phyloP scores from a whole-genome alignment of 257 asterid genomes.

The Solanum habrochaites region DNA sequence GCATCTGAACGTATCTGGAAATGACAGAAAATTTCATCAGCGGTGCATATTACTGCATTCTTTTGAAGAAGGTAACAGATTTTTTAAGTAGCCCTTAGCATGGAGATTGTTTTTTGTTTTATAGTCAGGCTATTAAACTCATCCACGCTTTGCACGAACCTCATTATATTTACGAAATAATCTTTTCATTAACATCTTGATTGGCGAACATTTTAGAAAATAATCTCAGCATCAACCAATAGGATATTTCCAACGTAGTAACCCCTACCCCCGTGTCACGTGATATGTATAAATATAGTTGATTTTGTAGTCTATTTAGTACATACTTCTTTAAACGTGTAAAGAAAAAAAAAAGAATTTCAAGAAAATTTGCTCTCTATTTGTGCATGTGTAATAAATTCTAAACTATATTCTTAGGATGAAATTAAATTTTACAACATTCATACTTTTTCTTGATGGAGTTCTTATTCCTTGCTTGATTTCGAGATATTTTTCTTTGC shows the following conservation, averaged over 20 bases:
- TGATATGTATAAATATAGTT: no score
- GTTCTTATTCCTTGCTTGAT: neutral
- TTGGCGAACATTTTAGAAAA: neutral
- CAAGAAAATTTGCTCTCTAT: neutral
- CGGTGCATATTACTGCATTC: neutral
- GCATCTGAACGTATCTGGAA: constrained; percentile 32
- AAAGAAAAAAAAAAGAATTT: neutral
- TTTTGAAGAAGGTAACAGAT: neutral
- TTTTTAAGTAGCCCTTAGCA: neutral
- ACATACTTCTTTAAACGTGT: neutral
- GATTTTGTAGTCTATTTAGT: neutral
- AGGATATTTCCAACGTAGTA: neutral
- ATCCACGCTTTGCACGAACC: neutral
- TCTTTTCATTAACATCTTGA: neutral
- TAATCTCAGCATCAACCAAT: neutral
- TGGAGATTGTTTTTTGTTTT: neutral
- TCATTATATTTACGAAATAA: neutral
- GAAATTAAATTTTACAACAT: neutral
- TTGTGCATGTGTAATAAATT: neutral
- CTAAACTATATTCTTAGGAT: neutral
- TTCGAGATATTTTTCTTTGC: neutral
- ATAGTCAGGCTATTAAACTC: neutral
- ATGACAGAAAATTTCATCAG: constrained; percentile 3
- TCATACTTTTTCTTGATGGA: neutral
- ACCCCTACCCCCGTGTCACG: no score